phyloP scores from a whole-genome alignment of 441 rosid genomes.

The Syzygium syzygioides region DNA sequence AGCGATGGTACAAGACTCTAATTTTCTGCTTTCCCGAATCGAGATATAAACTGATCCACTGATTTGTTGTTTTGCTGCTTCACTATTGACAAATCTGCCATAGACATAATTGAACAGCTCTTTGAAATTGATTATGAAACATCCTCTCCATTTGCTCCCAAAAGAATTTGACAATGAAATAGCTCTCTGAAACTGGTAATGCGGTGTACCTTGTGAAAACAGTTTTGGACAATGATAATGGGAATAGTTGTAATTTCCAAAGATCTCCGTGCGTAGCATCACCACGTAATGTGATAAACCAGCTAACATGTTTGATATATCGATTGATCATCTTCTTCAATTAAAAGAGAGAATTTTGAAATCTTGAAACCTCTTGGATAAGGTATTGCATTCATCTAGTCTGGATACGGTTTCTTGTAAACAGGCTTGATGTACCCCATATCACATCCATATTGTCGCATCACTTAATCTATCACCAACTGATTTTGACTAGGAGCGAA shows the following conservation, averaged over 20 bases:
- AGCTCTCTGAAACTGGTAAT: no score
- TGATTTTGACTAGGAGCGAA: neutral
- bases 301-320: no score
- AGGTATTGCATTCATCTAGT: neutral
- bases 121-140: no score
- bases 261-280: neutral
- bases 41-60: no score
- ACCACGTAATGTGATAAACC: neutral
- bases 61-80: no score
- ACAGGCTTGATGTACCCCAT: neutral
- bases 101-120: neutral
- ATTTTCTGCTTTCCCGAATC: no score
- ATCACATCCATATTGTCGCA: no score
- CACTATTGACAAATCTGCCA: neutral
- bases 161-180: neutral
- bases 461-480: neutral
- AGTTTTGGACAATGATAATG: neutral
- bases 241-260: neutral
- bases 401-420: neutral
- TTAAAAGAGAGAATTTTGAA: neutral
- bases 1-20: neutral
- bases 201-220: neutral
- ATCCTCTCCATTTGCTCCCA: neutral
- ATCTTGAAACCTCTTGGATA: no score
- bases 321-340: accelerated